A percentile compares a stretch with the other conserved stretches of the same genome.
Conservation (phyloP, 352 stramenopile genomes). For the Pythium rhizo-oryzae region DNA sequence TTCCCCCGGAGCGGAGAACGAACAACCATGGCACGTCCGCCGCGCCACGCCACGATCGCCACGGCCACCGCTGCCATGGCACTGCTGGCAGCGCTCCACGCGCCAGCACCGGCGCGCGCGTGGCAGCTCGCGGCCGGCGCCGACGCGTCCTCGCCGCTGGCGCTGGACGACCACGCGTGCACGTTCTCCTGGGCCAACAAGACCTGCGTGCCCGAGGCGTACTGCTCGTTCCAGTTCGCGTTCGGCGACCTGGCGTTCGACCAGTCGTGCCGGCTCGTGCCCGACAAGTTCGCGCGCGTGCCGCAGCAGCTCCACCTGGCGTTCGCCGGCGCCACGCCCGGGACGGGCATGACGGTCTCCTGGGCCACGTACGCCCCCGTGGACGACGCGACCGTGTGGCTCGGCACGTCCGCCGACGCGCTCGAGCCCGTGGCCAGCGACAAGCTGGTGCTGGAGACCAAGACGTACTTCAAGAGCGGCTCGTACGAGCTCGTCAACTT, state of each 20-base stretch:
- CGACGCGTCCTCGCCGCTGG: not conserved
- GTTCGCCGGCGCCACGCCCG: constrained; percentile 30
- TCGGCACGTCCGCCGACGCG: constrained; percentile 10
- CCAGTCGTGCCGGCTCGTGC: constrained; percentile 29
- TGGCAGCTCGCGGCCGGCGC: not conserved
- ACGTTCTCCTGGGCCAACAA: constrained; percentile 15
- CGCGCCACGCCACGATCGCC: not conserved
- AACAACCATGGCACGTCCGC: not conserved
- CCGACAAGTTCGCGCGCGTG: constrained; percentile 15
- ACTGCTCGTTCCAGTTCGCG: constrained; percentile 30
- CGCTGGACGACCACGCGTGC: constrained; percentile 22
- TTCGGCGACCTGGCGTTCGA: constrained; percentile 28
- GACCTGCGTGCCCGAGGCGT: constrained; percentile 16
- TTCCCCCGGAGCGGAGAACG: too few relatives aligned
- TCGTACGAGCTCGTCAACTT: constrained; percentile 28
- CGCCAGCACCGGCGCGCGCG: not conserved
- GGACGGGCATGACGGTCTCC: constrained; percentile 35
- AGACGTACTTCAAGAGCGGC: constrained; percentile 29
- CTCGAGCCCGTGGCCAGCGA: constrained; percentile 11
- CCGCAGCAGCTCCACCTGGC: constrained; percentile 38
- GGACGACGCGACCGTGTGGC: constrained; percentile 25
- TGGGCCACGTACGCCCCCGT: constrained; percentile 32
- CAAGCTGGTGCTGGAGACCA: constrained; percentile 1
- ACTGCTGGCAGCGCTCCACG: not conserved
- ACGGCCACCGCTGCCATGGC: not conserved